Percentiles rank a stretch among this genome's conserved stretches.
phyloP scores from a whole-genome alignment of 176 grass and related monocot genomes.

The Carex pumila region DNA sequence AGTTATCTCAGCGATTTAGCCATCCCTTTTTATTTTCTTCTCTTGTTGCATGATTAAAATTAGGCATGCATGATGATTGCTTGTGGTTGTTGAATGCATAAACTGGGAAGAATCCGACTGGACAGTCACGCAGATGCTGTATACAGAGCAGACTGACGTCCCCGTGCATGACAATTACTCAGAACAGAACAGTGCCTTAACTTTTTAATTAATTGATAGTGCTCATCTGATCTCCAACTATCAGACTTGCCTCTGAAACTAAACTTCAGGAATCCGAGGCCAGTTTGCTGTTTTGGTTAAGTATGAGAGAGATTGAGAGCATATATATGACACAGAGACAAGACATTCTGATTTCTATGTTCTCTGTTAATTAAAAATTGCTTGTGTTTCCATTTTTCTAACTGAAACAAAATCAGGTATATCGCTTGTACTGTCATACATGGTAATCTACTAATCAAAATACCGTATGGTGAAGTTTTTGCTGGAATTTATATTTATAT shows the following conservation, averaged over 20 bases:
- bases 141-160: neutral
- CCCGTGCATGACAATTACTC: constrained; percentile 2
- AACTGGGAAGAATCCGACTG: neutral
- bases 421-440: neutral
- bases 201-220: neutral
- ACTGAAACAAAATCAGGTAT: neutral
- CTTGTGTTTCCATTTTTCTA: neutral
- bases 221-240: neutral
- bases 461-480: neutral
- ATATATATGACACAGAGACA: neutral
- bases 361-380: neutral
- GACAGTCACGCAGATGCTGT: neutral
- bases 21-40: neutral
- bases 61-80: constrained; percentile 8
- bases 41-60: neutral
- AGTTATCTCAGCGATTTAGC: no score
- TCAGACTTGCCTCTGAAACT: neutral
- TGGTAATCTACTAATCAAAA: neutral
- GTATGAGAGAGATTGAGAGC: neutral
- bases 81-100: neutral
- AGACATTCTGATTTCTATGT: neutral
- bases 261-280: constrained; percentile 12
- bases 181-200: neutral
- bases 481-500: neutral
- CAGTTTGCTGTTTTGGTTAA: neutral